phyloP scores from a whole-genome alignment of 2,329 filamentous ascomycete species.

The Emmonsia crescens region DNA sequence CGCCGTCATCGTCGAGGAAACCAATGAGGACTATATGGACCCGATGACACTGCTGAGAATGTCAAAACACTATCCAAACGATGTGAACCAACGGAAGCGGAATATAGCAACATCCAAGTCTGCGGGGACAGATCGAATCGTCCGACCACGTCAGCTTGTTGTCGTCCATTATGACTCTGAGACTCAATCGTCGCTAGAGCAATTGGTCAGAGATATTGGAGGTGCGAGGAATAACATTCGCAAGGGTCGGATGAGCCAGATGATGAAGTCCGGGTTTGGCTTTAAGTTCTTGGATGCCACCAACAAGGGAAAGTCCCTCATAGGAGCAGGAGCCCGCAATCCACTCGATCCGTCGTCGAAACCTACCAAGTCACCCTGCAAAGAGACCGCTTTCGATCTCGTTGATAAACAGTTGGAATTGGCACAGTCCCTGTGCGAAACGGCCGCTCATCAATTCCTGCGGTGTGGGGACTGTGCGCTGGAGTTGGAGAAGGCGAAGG shows the following conservation, averaged over 20 bases:
- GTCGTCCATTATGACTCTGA: constrained; percentile 89
- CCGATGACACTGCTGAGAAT: constrained; percentile 8
- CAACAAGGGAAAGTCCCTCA: constrained; percentile 2
- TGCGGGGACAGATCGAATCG: constrained; percentile 31
- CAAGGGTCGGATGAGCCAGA: constrained; percentile 58
- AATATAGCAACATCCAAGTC: background rate
- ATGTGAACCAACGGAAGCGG: constrained; percentile 24
- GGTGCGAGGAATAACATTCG: constrained; percentile 72
- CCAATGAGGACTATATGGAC: constrained; percentile 7
- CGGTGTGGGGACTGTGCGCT: constrained; percentile 73
- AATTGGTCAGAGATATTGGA: constrained; percentile 70
- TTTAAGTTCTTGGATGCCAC: constrained; percentile 9
- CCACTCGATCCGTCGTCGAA: constrained; percentile 20
- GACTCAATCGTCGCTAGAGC: constrained; percentile 72
- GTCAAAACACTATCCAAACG: constrained; percentile 7
- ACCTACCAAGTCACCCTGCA: constrained; percentile 34
- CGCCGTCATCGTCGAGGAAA: background rate
- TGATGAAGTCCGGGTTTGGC: constrained; percentile 18
- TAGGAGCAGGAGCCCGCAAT: constrained; percentile 3
- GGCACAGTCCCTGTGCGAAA: constrained; percentile 72
- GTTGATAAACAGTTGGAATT: constrained; percentile 70
- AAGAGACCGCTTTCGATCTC: constrained; percentile 53
- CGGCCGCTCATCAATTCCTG: constrained; percentile 80
- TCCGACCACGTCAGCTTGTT: constrained; percentile 62
- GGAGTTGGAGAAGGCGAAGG: constrained; percentile 60